Conservation (phyloP, 805 yeast species). For the Yamadazyma scolyti region DNA sequence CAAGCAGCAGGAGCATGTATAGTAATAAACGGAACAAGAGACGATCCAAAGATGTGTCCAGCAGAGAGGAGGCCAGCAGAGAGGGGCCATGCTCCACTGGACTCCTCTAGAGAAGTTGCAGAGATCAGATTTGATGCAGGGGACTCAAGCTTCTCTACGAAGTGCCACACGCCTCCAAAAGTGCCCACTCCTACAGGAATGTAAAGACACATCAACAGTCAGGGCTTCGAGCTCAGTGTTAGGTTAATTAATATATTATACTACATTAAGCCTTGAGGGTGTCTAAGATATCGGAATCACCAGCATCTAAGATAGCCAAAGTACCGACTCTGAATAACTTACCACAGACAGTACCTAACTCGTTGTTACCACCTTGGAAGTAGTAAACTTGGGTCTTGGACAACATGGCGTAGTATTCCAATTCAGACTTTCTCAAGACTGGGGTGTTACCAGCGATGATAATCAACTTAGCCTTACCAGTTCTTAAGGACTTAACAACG, state of each 20-base stretch:
- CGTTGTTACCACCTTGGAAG: constrained; percentile 99
- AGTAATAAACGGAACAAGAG: constrained; percentile 1
- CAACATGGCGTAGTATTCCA: constrained; percentile 99
- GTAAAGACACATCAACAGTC: too few relatives aligned
- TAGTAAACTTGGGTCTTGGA: constrained; percentile 96
- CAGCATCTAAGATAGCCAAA: constrained; percentile 92
- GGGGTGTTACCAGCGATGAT: constrained; percentile 99
- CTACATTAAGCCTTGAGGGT: constrained; percentile 31
- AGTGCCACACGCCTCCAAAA: too few relatives aligned
- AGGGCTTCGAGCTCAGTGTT: neutral
- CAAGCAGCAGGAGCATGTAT: too few relatives aligned
- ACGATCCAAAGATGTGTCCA: neutral
- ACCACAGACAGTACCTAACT: constrained; percentile 99
- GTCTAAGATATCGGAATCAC: constrained; percentile 98
- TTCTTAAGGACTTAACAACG: constrained; percentile 96
- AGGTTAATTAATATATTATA: neutral
- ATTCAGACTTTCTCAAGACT: constrained; percentile 98
- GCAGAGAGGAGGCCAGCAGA: too few relatives aligned
- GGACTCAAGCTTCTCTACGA: neutral
- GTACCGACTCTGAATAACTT: constrained; percentile 99
- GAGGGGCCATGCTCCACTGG: too few relatives aligned
- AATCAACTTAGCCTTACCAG: constrained; percentile 97
- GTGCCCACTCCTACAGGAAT: too few relatives aligned
- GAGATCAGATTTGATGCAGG: too few relatives aligned
- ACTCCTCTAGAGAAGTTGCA: too few relatives aligned